Percentiles rank a stretch among this genome's conserved stretches.
These are phyloP conservation scores for Flaveria floridana DNA, from an alignment of 140 eudicot genomes.

Conservation along the genomic window DNA sequence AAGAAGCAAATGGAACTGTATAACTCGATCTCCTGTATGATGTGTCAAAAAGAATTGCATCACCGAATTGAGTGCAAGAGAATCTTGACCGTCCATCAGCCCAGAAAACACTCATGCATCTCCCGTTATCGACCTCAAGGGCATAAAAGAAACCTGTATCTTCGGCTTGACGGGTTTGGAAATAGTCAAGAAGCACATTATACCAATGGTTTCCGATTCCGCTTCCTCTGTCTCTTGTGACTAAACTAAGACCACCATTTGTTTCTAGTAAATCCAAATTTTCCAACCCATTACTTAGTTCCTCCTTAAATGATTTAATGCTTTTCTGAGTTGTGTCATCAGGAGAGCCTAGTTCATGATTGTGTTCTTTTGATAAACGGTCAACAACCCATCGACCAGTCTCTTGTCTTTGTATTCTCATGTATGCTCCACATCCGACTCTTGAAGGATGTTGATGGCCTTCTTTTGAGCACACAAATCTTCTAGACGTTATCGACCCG, in stretches of 20 bases:
- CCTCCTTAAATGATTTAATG: constrained; percentile 35
- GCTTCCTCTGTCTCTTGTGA: constrained; percentile 38
- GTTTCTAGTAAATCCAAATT: constrained; percentile 48
- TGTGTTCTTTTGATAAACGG: constrained; percentile 45
- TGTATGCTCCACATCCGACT: constrained; percentile 49
- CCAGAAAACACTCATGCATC: constrained; percentile 46
- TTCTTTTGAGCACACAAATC: constrained; percentile 50
- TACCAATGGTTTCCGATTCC: constrained; percentile 37
- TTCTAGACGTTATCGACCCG: constrained; percentile 44
- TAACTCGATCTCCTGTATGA: constrained; percentile 38
- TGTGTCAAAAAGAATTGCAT: constrained; percentile 41
- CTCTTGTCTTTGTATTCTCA: constrained; percentile 48
- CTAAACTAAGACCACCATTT: constrained; percentile 44
- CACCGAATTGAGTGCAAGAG: constrained; percentile 48
- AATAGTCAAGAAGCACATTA: constrained; percentile 39
- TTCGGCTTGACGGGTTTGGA: constrained; percentile 45
- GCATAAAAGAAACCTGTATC: constrained; percentile 46
- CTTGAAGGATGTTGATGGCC: constrained; percentile 50
- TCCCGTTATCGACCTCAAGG: constrained; percentile 38
- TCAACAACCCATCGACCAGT: constrained; percentile 49
- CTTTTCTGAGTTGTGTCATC: constrained; percentile 30
- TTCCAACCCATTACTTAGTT: constrained; percentile 36
- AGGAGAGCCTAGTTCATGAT: constrained; percentile 46
- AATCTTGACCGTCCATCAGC: constrained; percentile 48
- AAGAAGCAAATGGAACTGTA: constrained; percentile 41